Evolutionary conservation across 768 basidiomycete species (phyloP).

Genomic region (Trametes coccinea): DNA sequence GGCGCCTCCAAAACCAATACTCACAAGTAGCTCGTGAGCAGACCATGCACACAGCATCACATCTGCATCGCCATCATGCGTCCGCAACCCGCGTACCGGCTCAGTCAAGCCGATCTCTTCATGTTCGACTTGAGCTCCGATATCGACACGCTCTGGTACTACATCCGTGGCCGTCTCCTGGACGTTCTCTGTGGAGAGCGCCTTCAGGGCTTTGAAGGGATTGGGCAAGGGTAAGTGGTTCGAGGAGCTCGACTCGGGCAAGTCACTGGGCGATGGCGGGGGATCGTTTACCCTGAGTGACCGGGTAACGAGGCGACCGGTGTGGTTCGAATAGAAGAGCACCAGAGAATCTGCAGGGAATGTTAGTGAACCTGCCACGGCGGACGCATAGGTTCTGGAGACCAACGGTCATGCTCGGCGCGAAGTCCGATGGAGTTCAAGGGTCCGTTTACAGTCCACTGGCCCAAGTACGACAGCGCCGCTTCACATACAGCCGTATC

Average conservation of each 20-base stretch:
- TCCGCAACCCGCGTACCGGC: conserved; percentile 29
- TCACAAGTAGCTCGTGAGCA: conserved; percentile 24
- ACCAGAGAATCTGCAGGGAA: conserved; percentile 35
- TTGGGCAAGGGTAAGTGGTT: conserved; percentile 53
- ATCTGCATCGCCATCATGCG: conserved; percentile 42
- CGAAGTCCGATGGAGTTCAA: conserved; percentile 47
- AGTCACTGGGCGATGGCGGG: conserved; percentile 28
- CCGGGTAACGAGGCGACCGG: conserved; percentile 48
- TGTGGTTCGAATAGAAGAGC: conserved; percentile 44
- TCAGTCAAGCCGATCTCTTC: conserved; percentile 36
- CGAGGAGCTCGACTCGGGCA: conserved; percentile 33
- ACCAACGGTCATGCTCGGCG: conserved; percentile 49
- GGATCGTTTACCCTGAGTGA: conserved; percentile 35
- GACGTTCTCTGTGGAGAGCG: conserved; percentile 51
- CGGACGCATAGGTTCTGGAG: background rate
- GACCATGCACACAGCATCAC: conserved; percentile 24
- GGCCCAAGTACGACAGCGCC: conserved; percentile 48
- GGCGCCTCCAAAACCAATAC: background rate
- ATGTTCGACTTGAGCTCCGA: conserved; percentile 36
- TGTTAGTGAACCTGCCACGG: background rate
- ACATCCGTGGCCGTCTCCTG: conserved; percentile 26
- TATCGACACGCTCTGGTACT: conserved; percentile 30
- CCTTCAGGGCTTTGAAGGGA: conserved; percentile 59
- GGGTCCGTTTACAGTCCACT: conserved; percentile 56
- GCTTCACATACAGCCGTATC: conserved; percentile 36